Percentiles rank a stretch among this genome's conserved stretches.
These are phyloP conservation scores for Lichtheimia ramosa DNA, from an alignment of 371 early-diverging fungal species.

Conservation along the genomic window DNA sequence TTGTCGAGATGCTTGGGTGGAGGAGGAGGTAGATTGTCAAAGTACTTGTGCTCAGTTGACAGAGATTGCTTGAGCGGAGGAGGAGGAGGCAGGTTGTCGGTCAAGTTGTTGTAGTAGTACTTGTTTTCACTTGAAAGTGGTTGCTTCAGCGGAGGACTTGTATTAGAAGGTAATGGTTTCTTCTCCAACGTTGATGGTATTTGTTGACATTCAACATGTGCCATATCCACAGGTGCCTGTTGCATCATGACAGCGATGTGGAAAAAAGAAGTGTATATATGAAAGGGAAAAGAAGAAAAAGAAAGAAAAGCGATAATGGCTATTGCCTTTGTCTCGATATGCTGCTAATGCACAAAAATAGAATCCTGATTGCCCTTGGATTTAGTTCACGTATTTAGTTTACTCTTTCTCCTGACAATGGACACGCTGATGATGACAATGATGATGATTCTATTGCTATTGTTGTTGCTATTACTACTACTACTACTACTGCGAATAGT, in stretches of 20 bases:
- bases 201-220: slow-evolving; percentile 6
- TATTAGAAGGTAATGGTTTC: too few relatives aligned
- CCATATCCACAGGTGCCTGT: background rate
- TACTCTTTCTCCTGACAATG: slow-evolving; percentile 5
- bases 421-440: background rate
- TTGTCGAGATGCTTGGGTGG: slow-evolving; percentile 7
- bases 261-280: background rate
- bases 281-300: background rate
- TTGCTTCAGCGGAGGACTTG: slow-evolving; percentile 8
- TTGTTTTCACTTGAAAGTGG: background rate
- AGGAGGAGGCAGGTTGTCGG: background rate
- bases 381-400: background rate
- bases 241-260: slow-evolving; percentile 3
- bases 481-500: too few relatives aligned
- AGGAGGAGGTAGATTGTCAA: slow-evolving; percentile 6
- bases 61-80: background rate
- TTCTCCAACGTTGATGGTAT: background rate
- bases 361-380: background rate
- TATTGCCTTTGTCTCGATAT: too few relatives aligned
- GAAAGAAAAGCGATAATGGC: background rate
- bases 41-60: background rate
- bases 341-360: slow-evolving; percentile 2
- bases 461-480: too few relatives aligned
- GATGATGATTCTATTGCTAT: too few relatives aligned
- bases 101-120: background rate